Conservation (phyloP, 1,139 yeast species). For the Nakaseomyces uthaithaninus region DNA sequence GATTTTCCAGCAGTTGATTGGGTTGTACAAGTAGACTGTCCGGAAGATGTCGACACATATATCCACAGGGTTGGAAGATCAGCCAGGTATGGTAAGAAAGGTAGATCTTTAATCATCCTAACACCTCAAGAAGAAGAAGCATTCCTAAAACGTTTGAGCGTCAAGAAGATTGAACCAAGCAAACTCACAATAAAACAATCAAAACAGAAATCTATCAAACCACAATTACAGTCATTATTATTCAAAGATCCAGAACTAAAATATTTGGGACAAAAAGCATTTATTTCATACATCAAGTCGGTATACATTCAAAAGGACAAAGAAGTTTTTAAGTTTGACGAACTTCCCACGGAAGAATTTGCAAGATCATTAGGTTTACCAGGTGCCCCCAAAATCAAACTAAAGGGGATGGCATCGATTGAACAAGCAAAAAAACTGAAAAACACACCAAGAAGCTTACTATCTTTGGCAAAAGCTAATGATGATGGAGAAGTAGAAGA, state of each 20-base stretch:
- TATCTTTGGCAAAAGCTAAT: conserved; percentile 49
- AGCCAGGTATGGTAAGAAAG: conserved; percentile 86
- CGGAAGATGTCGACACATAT: conserved; percentile 92
- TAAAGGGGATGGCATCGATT: conserved; percentile 43
- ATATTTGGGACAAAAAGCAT: conserved; percentile 91
- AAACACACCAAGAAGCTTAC: conserved; percentile 68
- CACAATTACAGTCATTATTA: conserved; percentile 81
- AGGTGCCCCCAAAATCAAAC: conserved; percentile 89
- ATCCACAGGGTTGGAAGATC: conserved; percentile 95
- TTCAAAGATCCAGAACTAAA: conserved; percentile 88
- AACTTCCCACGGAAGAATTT: conserved; percentile 70
- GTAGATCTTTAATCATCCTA: conserved; percentile 76
- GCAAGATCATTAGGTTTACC: conserved; percentile 90
- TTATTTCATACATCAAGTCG: conserved; percentile 80
- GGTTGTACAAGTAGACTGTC: conserved; percentile 94
- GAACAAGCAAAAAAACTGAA: conserved; percentile 59
- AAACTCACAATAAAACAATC: conserved; percentile 68
- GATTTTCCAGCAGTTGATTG: conserved; percentile 97
- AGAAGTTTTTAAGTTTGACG: conserved; percentile 68
- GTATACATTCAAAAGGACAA: conserved; percentile 82
- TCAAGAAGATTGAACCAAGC: conserved; percentile 60
- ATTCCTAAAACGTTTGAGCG: conserved; percentile 55
- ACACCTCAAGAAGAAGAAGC: conserved; percentile 78
- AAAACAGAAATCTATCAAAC: conserved; percentile 68
- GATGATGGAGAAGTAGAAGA: conserved; percentile 55